Conservation (phyloP, 2,329 filamentous ascomycete species). For the Stagonosporopsis cucurbitacearum region DNA sequence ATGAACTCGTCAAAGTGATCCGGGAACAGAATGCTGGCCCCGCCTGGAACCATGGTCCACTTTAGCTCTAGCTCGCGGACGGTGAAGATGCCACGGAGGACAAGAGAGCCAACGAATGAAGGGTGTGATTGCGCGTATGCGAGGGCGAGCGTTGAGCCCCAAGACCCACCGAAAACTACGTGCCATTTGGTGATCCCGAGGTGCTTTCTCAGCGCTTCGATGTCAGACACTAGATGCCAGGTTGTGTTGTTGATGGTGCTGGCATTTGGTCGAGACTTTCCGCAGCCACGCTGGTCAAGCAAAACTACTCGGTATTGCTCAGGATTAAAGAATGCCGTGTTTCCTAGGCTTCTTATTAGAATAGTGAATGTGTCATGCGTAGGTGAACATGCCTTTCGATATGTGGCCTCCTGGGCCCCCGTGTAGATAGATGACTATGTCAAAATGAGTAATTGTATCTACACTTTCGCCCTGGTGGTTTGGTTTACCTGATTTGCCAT, state of each 20-base stretch:
- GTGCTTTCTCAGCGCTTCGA: conserved; percentile 53
- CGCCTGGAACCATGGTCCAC: conserved; percentile 41
- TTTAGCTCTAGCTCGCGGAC: conserved; percentile 47
- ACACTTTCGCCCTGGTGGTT: too few relatives aligned
- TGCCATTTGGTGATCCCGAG: conserved; percentile 54
- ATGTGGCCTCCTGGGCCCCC: conserved; percentile 53
- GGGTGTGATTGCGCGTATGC: conserved; percentile 55
- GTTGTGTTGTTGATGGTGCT: conserved; percentile 55
- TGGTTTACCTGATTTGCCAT: conserved; percentile 48
- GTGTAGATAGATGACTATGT: conserved; percentile 51
- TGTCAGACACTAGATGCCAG: conserved; percentile 53
- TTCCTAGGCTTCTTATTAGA: conserved; percentile 11
- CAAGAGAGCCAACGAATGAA: conserved; percentile 46
- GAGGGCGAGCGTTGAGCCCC: conserved; percentile 56
- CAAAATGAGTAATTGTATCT: not conserved
- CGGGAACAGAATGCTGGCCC: conserved; percentile 47
- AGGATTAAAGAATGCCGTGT: conserved; percentile 55
- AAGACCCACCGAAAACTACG: conserved; percentile 57
- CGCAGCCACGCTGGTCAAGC: conserved; percentile 57
- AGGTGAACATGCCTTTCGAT: conserved; percentile 30
- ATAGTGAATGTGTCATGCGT: not conserved
- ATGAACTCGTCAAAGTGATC: conserved; percentile 50
- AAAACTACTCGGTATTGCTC: conserved; percentile 54
- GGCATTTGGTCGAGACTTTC: conserved; percentile 52
- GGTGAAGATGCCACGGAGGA: conserved; percentile 54